These are phyloP conservation scores for Aspergillus sergii DNA, from an alignment of 2,329 filamentous ascomycete genomes.

Conservation along the genomic window DNA sequence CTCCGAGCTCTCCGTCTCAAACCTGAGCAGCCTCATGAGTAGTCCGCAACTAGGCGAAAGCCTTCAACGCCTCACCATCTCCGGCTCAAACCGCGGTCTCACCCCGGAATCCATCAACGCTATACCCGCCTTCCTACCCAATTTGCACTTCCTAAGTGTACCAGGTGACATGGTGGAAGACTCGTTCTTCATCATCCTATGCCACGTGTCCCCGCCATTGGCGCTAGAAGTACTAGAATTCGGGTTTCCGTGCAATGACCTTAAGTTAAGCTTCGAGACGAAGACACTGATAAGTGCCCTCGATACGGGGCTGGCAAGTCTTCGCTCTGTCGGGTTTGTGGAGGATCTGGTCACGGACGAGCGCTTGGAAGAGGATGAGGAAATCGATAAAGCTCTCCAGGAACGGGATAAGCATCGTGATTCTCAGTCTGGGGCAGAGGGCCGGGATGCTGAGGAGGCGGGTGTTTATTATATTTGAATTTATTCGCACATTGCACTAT, in stretches of 20 bases:
- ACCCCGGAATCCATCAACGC: constrained; percentile 28
- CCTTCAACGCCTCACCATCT: constrained; percentile 30
- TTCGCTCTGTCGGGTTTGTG: constrained; percentile 31
- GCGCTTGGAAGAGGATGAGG: constrained; percentile 26
- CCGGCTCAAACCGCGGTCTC: constrained; percentile 27
- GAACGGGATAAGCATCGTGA: constrained; percentile 14
- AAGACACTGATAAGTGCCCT: constrained; percentile 25
- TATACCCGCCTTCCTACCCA: constrained; percentile 29
- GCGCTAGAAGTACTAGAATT: constrained; percentile 34
- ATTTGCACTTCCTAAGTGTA: constrained; percentile 32
- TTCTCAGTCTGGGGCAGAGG: neutral
- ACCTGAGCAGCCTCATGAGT: constrained; percentile 27
- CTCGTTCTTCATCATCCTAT: constrained; percentile 30
- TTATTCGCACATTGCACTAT: neutral
- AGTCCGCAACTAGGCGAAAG: constrained; percentile 22
- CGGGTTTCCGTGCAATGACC: constrained; percentile 21
- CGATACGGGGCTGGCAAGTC: constrained; percentile 24
- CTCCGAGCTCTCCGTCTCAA: constrained; percentile 25
- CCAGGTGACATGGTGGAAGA: constrained; percentile 34
- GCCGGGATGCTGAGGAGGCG: constrained; percentile 4
- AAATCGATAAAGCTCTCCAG: constrained; percentile 30
- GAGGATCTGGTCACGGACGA: constrained; percentile 26
- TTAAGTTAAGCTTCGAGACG: constrained; percentile 24
- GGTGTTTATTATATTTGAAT: constrained; percentile 25
- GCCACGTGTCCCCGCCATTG: constrained; percentile 17